A percentile compares a stretch with the other conserved stretches of the same genome.
Conservation (phyloP, 257 asterid genomes). For the Thymus mandschuricus region DNA sequence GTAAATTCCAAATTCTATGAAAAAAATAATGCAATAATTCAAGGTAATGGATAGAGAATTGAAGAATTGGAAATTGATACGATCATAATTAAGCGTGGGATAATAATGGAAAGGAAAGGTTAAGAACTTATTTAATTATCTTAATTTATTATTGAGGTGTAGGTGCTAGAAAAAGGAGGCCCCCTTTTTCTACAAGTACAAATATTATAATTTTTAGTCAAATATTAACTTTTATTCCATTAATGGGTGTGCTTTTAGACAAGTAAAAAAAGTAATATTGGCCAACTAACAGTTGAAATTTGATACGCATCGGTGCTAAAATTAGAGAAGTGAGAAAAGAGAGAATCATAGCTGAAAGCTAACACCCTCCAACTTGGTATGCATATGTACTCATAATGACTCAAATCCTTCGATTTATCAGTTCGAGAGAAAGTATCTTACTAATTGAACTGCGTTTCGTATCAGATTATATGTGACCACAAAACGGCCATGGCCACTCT, state of each 20-base stretch:
- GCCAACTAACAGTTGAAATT: neutral
- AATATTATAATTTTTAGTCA: slow-evolving; percentile 33
- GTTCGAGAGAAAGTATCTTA: no score
- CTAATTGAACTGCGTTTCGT: no score
- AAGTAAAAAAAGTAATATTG: neutral
- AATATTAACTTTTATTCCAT: slow-evolving; percentile 33
- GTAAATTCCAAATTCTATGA: neutral
- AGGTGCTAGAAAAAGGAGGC: slow-evolving; percentile 30
- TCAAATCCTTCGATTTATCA: no score
- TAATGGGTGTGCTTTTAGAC: slow-evolving; percentile 18
- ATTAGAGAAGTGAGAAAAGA: no score
- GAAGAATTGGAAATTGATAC: neutral
- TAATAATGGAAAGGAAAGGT: slow-evolving; percentile 12
- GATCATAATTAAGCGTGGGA: neutral
- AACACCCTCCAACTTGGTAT: no score
- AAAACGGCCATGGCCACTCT: no score
- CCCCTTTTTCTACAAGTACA: slow-evolving; percentile 30
- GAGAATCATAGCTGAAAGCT: no score
- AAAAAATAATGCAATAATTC: neutral
- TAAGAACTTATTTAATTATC: neutral
- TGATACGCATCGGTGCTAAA: no score
- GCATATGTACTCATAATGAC: no score
- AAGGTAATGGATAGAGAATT: slow-evolving; percentile 19
- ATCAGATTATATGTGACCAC: no score
- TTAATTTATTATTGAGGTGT: neutral